These are phyloP conservation scores for Dendryphion nanum DNA, from an alignment of 2,329 filamentous ascomycete genomes.

Conservation along the genomic window DNA sequence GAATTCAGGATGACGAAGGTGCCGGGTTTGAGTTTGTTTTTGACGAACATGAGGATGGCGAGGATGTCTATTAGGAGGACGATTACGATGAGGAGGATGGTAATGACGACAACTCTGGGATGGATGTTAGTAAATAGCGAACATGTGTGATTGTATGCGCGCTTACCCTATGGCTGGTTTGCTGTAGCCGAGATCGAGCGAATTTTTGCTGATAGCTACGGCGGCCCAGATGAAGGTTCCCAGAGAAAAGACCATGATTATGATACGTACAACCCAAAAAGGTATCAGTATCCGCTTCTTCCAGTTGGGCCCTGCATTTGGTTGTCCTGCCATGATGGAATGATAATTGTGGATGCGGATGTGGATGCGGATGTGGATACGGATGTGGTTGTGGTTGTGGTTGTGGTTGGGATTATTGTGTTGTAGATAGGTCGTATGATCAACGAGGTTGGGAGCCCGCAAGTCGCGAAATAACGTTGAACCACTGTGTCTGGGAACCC, in stretches of 20 bases:
- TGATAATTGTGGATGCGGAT: background rate
- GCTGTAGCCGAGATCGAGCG: slow-evolving; percentile 1
- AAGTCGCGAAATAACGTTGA: too few species aligned
- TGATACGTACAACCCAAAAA: slow-evolving; percentile 35
- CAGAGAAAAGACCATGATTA: slow-evolving; percentile 34
- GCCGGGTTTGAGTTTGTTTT: slow-evolving; percentile 10
- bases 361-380: background rate
- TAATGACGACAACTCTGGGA: slow-evolving; percentile 27
- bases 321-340: background rate
- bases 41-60: slow-evolving; percentile 10
- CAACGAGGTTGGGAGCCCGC: too few species aligned
- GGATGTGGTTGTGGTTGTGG: background rate
- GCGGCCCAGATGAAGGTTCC: slow-evolving; percentile 25
- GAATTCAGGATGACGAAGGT: slow-evolving; percentile 18
- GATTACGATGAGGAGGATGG: slow-evolving; percentile 31
- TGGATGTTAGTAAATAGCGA: slow-evolving; percentile 14
- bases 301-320: slow-evolving; percentile 17
- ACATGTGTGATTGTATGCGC: background rate
- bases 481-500: too few species aligned
- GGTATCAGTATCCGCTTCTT: slow-evolving; percentile 40
- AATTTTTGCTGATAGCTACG: slow-evolving; percentile 12
- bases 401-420: too few species aligned
- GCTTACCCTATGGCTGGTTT: slow-evolving; percentile 18
- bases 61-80: slow-evolving; percentile 35
- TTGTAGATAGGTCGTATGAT: too few species aligned